Evolutionary conservation across 2,329 filamentous ascomycete genomes (phyloP).

Genomic region (Macrophomina tecta): DNA sequence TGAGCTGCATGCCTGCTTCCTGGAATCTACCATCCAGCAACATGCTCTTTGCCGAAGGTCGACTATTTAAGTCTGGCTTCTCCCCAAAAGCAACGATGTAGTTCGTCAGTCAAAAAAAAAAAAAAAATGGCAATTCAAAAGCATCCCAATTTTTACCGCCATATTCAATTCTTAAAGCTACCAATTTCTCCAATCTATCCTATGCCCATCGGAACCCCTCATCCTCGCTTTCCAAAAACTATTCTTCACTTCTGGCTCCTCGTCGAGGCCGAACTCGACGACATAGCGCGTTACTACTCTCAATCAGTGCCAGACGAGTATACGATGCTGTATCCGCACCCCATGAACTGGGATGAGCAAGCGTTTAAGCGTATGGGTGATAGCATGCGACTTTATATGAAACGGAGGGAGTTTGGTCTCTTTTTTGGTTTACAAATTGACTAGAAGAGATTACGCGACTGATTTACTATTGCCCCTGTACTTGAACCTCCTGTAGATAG

Average conservation of each 20-base stretch:
- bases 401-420: constrained; percentile 72
- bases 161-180: neutral
- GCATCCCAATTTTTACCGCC: neutral
- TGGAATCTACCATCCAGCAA: too few species aligned
- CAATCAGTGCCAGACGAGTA: constrained; percentile 66
- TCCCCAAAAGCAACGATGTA: too few species aligned
- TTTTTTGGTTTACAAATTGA: constrained; percentile 55
- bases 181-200: constrained; percentile 66
- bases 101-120: too few species aligned
- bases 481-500: too few species aligned
- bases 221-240: constrained; percentile 69
- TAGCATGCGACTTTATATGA: constrained; percentile 54
- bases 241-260: constrained; percentile 76
- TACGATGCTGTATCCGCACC: constrained; percentile 68
- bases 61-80: too few species aligned
- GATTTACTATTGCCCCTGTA: too few species aligned
- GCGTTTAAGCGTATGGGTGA: constrained; percentile 42
- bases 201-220: constrained; percentile 61
- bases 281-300: constrained; percentile 74
- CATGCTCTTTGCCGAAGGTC: too few species aligned
- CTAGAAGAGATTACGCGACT: too few species aligned
- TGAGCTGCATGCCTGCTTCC: too few species aligned
- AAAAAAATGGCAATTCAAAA: too few species aligned
- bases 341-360: constrained; percentile 65
- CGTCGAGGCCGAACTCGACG: constrained; percentile 72